phyloP scores from a whole-genome alignment of 331 rosid genomes.

The Prunus yedoensis region DNA sequence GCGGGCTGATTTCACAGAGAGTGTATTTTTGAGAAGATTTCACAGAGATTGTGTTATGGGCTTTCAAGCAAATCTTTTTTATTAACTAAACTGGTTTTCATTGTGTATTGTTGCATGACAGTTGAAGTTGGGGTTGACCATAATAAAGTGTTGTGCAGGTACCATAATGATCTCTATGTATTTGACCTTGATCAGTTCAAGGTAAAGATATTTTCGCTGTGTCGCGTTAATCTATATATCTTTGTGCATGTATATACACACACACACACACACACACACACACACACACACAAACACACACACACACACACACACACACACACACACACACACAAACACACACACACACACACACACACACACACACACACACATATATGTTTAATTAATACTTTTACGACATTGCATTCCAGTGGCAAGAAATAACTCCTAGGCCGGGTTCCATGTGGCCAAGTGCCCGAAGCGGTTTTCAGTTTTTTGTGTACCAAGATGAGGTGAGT shows the following conservation, averaged over 20 bases:
- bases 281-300: no score
- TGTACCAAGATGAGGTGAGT: conserved; percentile 86
- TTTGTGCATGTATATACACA: background rate
- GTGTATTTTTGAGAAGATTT: background rate
- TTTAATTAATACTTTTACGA: conserved; percentile 20
- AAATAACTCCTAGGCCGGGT: conserved; percentile 91
- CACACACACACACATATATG: background rate
- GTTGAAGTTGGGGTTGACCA: background rate
- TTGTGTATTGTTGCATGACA: background rate
- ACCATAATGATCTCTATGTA: conserved; percentile 75
- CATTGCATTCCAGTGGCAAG: conserved; percentile 83
- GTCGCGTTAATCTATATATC: background rate
- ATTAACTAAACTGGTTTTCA: background rate
- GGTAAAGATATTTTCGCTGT: conserved; percentile 43
- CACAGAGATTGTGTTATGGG: background rate
- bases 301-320: no score
- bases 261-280: no score
- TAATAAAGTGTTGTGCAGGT: conserved; percentile 54
- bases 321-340: no score
- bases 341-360: no score
- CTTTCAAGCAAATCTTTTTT: background rate
- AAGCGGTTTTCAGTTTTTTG: conserved; percentile 93
- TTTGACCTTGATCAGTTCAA: conserved; percentile 94
- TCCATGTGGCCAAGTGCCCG: conserved; percentile 97
- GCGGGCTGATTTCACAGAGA: background rate